A percentile compares a stretch with the other conserved stretches of the same genome.
Conservation (phyloP, 164 flowering plant species). For the Pachysandra terminalis region DNA sequence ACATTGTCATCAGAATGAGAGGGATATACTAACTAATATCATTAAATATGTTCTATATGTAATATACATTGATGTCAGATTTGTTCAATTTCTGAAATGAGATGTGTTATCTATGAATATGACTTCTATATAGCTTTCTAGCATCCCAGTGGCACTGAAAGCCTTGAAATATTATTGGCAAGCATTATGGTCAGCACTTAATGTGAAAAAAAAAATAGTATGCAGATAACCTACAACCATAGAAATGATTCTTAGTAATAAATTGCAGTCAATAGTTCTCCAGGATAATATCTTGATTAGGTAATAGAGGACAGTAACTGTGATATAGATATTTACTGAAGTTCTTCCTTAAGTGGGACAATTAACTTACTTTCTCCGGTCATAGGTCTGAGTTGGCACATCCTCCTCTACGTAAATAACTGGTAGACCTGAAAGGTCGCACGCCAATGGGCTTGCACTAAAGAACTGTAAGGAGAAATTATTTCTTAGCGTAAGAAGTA, state of each 20-base stretch:
- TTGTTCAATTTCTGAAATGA: too few relatives aligned
- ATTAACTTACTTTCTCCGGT: slow-evolving; percentile 39
- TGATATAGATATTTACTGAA: background rate
- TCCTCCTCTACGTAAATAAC: slow-evolving; percentile 41
- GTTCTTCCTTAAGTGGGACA: background rate
- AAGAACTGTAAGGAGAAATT: slow-evolving; percentile 51
- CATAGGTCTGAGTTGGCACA: slow-evolving; percentile 21
- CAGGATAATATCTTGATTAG: too few relatives aligned
- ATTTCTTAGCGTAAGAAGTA: slow-evolving; percentile 1
- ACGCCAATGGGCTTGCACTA: slow-evolving; percentile 56
- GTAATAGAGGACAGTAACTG: background rate
- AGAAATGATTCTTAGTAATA: background rate
- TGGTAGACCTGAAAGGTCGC: slow-evolving; percentile 62
- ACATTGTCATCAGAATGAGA: too few relatives aligned
- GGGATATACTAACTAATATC: too few relatives aligned
- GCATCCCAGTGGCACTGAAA: too few relatives aligned
- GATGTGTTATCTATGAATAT: too few relatives aligned
- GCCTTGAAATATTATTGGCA: background rate
- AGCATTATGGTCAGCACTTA: background rate
- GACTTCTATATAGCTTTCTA: too few relatives aligned
- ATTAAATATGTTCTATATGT: too few relatives aligned
- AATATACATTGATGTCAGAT: too few relatives aligned
- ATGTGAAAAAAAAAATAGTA: too few relatives aligned
- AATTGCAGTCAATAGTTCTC: background rate
- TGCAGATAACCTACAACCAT: background rate